Base-by-base conservation (phyloP, 768 basidiomycete species). In the Serendipita indica region DNA sequence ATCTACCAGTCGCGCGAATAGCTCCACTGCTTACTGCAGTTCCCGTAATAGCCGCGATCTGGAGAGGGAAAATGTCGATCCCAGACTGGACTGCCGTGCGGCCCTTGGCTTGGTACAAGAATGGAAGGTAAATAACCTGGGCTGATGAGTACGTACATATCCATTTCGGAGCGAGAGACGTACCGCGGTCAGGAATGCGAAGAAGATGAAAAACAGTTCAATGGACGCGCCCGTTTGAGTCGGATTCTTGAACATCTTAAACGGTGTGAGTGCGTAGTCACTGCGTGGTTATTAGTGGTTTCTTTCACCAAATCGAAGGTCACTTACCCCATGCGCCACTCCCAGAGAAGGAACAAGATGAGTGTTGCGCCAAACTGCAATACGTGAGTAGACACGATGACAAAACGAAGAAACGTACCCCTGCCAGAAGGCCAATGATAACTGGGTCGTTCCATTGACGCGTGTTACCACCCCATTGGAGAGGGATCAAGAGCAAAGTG, bases 401-500 rank as follows among this genome's bases (percentile, higher is more conserved):
- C 22, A 27, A 27, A 54, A n/a, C n/a, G n/a, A n/a, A n/a, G n/a
- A 12, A 2, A 54, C 49, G n/a, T 0, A 54, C 49, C 7, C 7
- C 41, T 30, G 33, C 13, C 33, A 57, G 59, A 28, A 66, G 61
- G 33, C 62, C 61, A 13, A 70, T 67, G 60, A 75, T 73, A 3
- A 67, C 65, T 3, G 67, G 67, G 61, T 72, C 69, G 45, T 63
- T 65, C 78, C 78, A 79, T 2, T 74, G 67, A 59, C 74, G 73
- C 3, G 66, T 65, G 61, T 72, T 72, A 1, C 77, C 76, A 16
- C 75, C 77, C 73, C 74, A 76, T 61, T 75, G 72, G 3, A 78
- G 63, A 2, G 76, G 71, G 2, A 78, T 67, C 30, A 76, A 66
- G 13, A 77, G 65, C 57, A 67, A 69, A 4, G 72, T 72, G 52